Evolutionary conservation across 1,284 basidiomycete species (phyloP).

Genomic region (Ceratobasidium papillatum): DNA sequence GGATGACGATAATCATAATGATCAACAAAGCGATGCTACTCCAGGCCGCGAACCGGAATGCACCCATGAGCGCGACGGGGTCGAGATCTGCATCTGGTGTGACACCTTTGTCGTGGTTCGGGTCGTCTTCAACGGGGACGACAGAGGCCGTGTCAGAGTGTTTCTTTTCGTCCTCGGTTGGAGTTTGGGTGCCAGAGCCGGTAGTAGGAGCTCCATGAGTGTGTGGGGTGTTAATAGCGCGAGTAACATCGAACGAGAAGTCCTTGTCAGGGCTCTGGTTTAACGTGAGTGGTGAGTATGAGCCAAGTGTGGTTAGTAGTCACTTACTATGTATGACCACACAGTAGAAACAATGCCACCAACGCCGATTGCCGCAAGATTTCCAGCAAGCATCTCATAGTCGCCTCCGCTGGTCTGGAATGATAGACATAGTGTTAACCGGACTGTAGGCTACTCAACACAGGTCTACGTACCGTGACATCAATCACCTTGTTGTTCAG

Average conservation of each 20-base stretch:
- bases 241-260: slow-evolving; percentile 81
- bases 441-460: background rate
- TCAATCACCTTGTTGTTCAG: slow-evolving; percentile 77
- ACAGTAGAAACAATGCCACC: slow-evolving; percentile 78
- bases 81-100: slow-evolving; percentile 68
- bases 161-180: slow-evolving; percentile 55
- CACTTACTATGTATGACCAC: slow-evolving; percentile 67
- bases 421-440: background rate
- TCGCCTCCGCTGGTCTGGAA: slow-evolving; percentile 64
- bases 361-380: slow-evolving; percentile 84
- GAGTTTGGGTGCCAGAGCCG: slow-evolving; percentile 14
- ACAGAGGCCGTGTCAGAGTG: slow-evolving; percentile 49
- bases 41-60: slow-evolving; percentile 79
- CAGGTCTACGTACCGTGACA: slow-evolving; percentile 59
- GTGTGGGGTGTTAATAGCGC: slow-evolving; percentile 69
- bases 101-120: slow-evolving; percentile 51
- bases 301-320: background rate
- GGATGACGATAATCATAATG: slow-evolving; percentile 74
- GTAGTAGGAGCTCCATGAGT: slow-evolving; percentile 5
- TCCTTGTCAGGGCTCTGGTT: slow-evolving; percentile 69
- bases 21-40: slow-evolving; percentile 71
- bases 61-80: slow-evolving; percentile 67
- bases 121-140: slow-evolving; percentile 39
- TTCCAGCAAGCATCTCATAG: slow-evolving; percentile 86
- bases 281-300: background rate